Evolutionary conservation across 192 early-diverging fungal species (phyloP).

Genomic region (Gamsiella multidivaricata): DNA sequence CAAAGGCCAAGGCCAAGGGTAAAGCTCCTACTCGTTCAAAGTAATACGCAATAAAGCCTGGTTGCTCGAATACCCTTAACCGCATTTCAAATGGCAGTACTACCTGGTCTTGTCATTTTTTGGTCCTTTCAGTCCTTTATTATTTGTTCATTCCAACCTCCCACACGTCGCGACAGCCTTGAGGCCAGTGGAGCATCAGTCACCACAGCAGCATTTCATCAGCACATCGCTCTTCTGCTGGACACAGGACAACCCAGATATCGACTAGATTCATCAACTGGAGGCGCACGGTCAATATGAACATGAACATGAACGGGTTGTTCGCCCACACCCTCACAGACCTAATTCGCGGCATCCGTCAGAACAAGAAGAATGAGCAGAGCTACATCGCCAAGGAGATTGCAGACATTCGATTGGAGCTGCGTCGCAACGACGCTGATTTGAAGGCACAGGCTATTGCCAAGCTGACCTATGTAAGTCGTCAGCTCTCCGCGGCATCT

Average conservation of each 20-base stretch:
- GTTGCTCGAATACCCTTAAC: too few species aligned
- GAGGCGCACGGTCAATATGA: too few species aligned
- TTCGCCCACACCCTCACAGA: slow-evolving; percentile 89
- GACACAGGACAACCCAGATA: too few species aligned
- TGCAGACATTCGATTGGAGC: slow-evolving; percentile 91
- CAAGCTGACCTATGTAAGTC: slow-evolving; percentile 84
- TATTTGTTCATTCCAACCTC: background rate
- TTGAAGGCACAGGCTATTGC: slow-evolving; percentile 88
- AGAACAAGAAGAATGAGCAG: slow-evolving; percentile 88
- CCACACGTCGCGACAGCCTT: background rate
- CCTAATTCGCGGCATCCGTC: slow-evolving; percentile 94
- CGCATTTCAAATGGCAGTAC: too few species aligned
- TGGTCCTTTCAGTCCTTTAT: background rate
- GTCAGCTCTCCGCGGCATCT: background rate
- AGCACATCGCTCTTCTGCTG: too few species aligned
- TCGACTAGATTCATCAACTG: too few species aligned
- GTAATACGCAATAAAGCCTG: too few species aligned
- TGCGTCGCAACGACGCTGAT: slow-evolving; percentile 85
- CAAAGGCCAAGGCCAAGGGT: slow-evolving; percentile 41
- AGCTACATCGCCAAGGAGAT: slow-evolving; percentile 87
- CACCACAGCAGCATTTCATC: background rate
- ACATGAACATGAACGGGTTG: slow-evolving; percentile 57
- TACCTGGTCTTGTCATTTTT: too few species aligned
- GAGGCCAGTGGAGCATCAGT: background rate
- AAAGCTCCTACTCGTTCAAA: slow-evolving; percentile 17